Evolutionary conservation across 2,329 filamentous ascomycete genomes (phyloP).

Genomic region (Macrophomina tecta): DNA sequence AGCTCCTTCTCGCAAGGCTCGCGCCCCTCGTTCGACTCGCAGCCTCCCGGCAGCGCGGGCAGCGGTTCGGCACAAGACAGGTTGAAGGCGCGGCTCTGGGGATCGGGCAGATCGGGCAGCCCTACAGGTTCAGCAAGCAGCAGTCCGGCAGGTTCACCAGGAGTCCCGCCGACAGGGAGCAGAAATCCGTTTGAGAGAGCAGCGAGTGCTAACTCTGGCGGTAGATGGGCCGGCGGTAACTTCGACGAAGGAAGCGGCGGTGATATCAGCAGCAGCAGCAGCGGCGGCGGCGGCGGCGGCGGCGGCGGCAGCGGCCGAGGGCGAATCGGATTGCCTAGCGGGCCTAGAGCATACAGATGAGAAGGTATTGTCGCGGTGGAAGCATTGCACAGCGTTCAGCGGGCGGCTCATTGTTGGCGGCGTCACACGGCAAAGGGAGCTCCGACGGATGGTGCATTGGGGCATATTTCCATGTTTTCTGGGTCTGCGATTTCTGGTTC

Average conservation of each 20-base stretch:
- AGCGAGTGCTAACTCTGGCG: constrained; percentile 21
- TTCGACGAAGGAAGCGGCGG: constrained; percentile 7
- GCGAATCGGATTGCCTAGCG: constrained; percentile 24
- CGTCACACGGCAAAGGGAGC: constrained; percentile 11
- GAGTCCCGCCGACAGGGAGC: constrained; percentile 9
- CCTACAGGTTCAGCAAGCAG: constrained; percentile 45
- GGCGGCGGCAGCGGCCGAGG: not conserved
- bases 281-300: not conserved
- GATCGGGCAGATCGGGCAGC: constrained; percentile 65
- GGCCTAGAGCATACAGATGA: constrained; percentile 27
- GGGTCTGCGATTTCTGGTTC: constrained; percentile 16
- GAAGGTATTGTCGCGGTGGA: not conserved
- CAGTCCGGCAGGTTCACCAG: constrained; percentile 27
- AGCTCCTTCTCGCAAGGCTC: constrained; percentile 42
- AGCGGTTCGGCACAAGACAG: constrained; percentile 73
- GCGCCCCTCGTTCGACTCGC: constrained; percentile 46
- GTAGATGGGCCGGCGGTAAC: constrained; percentile 23
- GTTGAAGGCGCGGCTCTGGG: constrained; percentile 80
- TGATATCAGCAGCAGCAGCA: not conserved
- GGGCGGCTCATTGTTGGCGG: constrained; percentile 27
- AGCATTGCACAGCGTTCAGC: constrained; percentile 25
- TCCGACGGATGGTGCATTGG: constrained; percentile 9
- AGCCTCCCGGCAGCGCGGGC: constrained; percentile 46
- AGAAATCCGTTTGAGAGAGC: constrained; percentile 39
- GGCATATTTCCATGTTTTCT: constrained; percentile 18